Conservation (phyloP, 345 rosid genomes). For the Citrus inodora region DNA sequence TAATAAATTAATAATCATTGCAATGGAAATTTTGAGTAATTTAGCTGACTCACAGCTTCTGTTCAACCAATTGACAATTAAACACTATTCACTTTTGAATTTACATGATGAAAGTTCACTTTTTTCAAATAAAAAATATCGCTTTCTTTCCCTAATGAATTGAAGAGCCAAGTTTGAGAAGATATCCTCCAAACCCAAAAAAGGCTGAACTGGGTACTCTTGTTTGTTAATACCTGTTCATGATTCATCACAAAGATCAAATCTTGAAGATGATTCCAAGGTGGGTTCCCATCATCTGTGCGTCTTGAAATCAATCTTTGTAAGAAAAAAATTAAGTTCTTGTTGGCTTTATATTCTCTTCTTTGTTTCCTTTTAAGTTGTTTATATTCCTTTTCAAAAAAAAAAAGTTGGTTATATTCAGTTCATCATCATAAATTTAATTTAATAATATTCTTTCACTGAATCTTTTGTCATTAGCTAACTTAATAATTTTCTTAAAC, state of each 20-base stretch:
- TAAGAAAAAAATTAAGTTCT: not conserved
- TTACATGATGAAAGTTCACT: not conserved
- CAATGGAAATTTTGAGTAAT: no score
- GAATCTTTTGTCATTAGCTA: not conserved
- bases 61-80: not conserved
- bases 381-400: not conserved
- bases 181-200: not conserved
- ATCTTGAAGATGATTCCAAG: conserved; percentile 1
- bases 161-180: not conserved
- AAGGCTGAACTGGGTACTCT: not conserved
- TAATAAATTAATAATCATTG: no score
- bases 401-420: not conserved
- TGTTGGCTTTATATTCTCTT: not conserved
- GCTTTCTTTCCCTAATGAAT: not conserved
- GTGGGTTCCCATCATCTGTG: conserved; percentile 7
- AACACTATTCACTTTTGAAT: no score
- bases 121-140: no score
- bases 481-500: not conserved
- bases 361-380: not conserved
- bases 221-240: not conserved
- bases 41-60: not conserved
- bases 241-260: not conserved
- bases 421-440: not conserved
- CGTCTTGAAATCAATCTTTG: not conserved
- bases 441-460: not conserved